These are phyloP conservation scores for Ceratobasidium papillatum DNA, from an alignment of 1,284 basidiomycete species.

Conservation along the genomic window DNA sequence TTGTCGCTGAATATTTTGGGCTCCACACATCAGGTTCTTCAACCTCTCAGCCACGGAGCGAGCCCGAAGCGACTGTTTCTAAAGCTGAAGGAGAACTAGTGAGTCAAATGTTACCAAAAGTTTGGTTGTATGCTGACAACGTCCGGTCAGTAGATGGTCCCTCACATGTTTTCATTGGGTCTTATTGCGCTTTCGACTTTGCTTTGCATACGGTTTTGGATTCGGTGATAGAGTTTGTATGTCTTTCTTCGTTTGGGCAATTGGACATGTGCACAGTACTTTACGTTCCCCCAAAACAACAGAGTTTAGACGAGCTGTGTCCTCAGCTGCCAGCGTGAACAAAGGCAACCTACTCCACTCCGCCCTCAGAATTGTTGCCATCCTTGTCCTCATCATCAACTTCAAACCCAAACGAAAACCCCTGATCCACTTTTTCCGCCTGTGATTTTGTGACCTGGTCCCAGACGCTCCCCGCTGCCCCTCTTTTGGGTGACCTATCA, in stretches of 20 bases:
- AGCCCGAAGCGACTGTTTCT: conserved; percentile 13
- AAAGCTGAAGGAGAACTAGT: conserved; percentile 28
- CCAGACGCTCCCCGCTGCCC: conserved; percentile 30
- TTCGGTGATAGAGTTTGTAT: conserved; percentile 4
- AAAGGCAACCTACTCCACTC: conserved; percentile 1
- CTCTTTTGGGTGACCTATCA: not conserved
- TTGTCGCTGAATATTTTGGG: conserved; percentile 89
- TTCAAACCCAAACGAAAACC: conserved; percentile 44
- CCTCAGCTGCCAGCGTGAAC: not conserved
- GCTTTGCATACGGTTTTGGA: conserved; percentile 18
- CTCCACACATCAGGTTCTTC: conserved; percentile 53
- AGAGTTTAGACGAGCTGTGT: not conserved
- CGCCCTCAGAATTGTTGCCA: conserved; percentile 2
- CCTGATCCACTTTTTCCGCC: not conserved
- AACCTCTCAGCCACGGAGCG: conserved; percentile 15
- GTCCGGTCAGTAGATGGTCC: conserved; percentile 22
- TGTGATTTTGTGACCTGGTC: conserved; percentile 31
- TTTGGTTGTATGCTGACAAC: not conserved
- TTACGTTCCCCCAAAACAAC: not conserved
- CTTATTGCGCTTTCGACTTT: conserved; percentile 11
- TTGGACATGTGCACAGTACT: conserved; percentile 3
- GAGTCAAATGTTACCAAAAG: not conserved
- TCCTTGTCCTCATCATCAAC: conserved; percentile 29
- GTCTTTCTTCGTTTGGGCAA: conserved; percentile 18
- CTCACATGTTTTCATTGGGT: not conserved